These are phyloP conservation scores for Lolium multiflorum DNA, from an alignment of 176 grass and related monocot species.

Conservation along the genomic window DNA sequence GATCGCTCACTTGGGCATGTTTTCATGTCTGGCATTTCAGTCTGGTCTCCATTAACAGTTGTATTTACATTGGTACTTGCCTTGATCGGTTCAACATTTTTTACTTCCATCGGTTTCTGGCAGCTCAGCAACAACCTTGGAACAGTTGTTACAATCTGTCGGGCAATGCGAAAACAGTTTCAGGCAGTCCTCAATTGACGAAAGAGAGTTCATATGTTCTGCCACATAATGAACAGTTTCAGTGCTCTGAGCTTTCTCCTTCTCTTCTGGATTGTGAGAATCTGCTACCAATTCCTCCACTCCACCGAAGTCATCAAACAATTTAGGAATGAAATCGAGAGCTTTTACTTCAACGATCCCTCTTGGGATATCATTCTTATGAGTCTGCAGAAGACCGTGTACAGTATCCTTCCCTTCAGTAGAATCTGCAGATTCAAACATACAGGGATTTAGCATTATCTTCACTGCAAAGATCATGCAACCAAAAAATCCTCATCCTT, in stretches of 20 bases:
- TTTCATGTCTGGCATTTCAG: conserved; percentile 29
- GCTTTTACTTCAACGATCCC: conserved; percentile 4
- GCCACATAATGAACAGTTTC: conserved; percentile 7
- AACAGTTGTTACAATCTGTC: conserved; percentile 40
- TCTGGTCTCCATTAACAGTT: neutral
- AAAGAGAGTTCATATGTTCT: conserved; percentile 14
- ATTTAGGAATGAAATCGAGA: conserved; percentile 42
- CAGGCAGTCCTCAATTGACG: conserved; percentile 45
- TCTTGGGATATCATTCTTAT: neutral
- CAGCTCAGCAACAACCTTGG: conserved; percentile 10
- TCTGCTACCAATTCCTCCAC: neutral
- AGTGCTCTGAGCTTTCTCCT: conserved; percentile 22
- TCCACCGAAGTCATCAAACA: conserved; percentile 24
- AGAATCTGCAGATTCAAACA: conserved; percentile 59
- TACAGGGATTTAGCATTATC: conserved; percentile 36
- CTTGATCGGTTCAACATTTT: neutral
- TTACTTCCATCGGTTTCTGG: neutral
- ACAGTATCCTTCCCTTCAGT: conserved; percentile 43
- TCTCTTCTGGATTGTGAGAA: conserved; percentile 13
- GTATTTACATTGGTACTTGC: conserved; percentile 17
- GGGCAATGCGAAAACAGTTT: too few relatives aligned
- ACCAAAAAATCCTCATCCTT: conserved; percentile 46
- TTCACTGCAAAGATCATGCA: conserved; percentile 48
- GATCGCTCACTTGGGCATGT: conserved; percentile 36
- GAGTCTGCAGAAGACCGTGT: conserved; percentile 30